Base-by-base conservation (phyloP, 2,329 filamentous ascomycete species). In the Samsoniella hepiali region DNA sequence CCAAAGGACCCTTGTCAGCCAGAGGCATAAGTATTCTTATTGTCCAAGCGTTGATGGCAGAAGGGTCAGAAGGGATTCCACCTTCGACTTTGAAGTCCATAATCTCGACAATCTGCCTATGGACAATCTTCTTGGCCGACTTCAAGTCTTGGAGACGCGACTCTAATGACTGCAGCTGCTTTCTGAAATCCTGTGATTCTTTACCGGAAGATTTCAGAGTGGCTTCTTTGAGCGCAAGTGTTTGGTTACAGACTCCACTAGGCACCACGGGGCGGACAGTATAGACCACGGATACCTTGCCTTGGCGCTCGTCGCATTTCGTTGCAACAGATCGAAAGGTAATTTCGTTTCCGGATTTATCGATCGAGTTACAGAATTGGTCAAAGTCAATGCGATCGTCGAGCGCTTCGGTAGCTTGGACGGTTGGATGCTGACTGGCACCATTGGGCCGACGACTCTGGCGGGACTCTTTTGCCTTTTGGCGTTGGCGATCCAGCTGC, bases 81-180 rank as follows among this genome's bases (percentile, higher is more conserved):
- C 83, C 79, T 71, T 89, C 82, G 65, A 97, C 90, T 69, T 91
- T 92, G 77, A 93, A 96, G 65, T 93, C 92, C 63, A 96, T 81
- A 44, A 98, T 81, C 57, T 90, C 87, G 50, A 95, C 83, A 13
- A 98, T 78, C 70, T 93, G 91, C 31, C 86, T 83, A 72, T 97
- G 92, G 4, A 86, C 84, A 45, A 95, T 78, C 67, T 84, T 85
- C 72, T 91, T 95, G 53, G 93, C 78, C 1, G 84, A 79, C 73
- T 91, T 95, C 58, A 96, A 78, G 10, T 85, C 81, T 67, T 94
- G 90, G 42, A 99, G 81, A 64, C 90, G 85, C 47, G 84, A 84
- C 74, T 97, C 93, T 31, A 96, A 83, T 8, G 83, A 82, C 70
- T 92, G 88, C 58, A 97, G 81, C 66, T 90, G 85, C 72, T 90